These are phyloP conservation scores for Colletotrichum sp. DNA, from an alignment of 2,329 filamentous ascomycete genomes.

Conservation along the genomic window DNA sequence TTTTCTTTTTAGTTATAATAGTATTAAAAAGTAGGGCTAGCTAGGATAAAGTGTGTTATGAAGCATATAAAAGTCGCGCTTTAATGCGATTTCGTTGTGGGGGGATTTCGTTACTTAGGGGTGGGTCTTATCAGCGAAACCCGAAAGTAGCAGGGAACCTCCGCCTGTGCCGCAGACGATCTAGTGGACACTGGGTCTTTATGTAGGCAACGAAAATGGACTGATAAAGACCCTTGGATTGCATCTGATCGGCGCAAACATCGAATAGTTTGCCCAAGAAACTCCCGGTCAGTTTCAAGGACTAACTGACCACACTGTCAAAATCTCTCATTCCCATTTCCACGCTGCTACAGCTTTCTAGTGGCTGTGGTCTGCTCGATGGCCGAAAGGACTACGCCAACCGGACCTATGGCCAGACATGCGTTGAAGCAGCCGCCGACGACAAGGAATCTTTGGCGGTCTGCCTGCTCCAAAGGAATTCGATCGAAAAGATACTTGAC, in stretches of 20 bases:
- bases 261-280: neutral
- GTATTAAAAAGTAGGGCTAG: no score
- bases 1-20: no score
- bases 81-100: no score
- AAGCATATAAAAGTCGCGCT: no score
- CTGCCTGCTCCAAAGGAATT: neutral
- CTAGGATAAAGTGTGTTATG: no score
- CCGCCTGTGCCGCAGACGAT: neutral
- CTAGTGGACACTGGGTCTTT: neutral
- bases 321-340: neutral
- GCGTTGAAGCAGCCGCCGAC: neutral
- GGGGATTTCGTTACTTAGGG: no score
- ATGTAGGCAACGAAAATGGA: neutral
- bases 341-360: neutral
- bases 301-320: neutral
- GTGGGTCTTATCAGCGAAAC: neutral
- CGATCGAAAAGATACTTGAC: neutral
- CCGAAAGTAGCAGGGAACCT: neutral
- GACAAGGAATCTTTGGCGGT: neutral
- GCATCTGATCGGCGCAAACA: neutral
- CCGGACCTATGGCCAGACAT: neutral
- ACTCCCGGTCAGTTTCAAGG: neutral
- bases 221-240: neutral
- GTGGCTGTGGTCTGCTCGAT: rapidly evolving
- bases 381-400: neutral